Evolutionary conservation across 331 rosid genomes (phyloP).

Genomic region (Phaseolus coccineus): DNA sequence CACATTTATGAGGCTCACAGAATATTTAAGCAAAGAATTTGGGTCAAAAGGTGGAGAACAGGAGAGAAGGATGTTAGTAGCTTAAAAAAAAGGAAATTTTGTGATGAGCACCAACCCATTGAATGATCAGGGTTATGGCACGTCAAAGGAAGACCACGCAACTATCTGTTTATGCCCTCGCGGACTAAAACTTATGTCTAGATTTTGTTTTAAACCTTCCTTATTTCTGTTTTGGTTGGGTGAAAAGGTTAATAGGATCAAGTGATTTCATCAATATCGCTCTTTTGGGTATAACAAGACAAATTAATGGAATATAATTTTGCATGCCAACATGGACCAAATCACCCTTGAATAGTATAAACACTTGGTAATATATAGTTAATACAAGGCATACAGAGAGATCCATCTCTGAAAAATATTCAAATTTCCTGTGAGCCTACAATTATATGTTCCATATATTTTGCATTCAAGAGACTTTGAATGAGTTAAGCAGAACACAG

Average conservation of each 20-base stretch:
- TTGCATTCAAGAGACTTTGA: slow-evolving; percentile 29
- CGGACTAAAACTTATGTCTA: background rate
- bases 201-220: background rate
- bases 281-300: background rate
- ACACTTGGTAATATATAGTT: background rate
- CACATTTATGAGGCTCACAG: slow-evolving; percentile 8
- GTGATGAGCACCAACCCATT: background rate
- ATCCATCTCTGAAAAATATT: background rate
- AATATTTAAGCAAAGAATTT: slow-evolving; percentile 12
- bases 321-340: slow-evolving; percentile 14
- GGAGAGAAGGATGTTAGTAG: slow-evolving; percentile 22
- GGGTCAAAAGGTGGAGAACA: background rate
- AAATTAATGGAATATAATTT: slow-evolving; percentile 3
- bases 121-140: slow-evolving; percentile 8
- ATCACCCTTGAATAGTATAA: background rate
- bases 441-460: background rate
- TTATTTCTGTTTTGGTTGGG: slow-evolving; percentile 6
- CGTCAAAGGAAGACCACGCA: background rate
- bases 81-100: background rate
- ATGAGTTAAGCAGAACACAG: background rate
- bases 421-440: slow-evolving; percentile 8
- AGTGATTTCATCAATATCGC: background rate
- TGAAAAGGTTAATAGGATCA: background rate
- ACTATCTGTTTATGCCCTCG: background rate
- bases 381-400: background rate